Base-by-base conservation (phyloP, 176 grass and related monocot genomes). In the Musa troglodytarum region DNA sequence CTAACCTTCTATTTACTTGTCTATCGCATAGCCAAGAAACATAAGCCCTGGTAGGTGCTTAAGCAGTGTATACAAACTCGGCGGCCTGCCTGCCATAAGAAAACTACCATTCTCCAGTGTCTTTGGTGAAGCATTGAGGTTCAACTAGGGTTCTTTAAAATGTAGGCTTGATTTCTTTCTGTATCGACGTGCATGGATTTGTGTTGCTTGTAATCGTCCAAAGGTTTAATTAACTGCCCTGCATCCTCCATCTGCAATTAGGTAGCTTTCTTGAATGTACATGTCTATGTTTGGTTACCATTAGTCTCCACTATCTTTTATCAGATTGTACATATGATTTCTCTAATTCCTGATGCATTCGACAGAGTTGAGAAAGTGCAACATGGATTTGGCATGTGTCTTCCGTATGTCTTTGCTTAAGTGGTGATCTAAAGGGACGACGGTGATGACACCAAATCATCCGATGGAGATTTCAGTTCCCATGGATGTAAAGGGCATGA, bases 381-480 rank as follows among this genome's bases (percentile, higher is more conserved):
- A 81, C 86, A 76, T 1, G 95, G 95, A 78, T 99, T 99, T 19
- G 95, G 95, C 43, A 99, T 99, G 95, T 78, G 86, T 52, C 80
- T 86, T 50, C 90, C 95, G 26, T 90, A 87, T 81, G 56, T 76
- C 10, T 16, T 54, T 56, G 22, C 72, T 70, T 70, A 61, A 20
- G 2, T 61, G 4, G 6, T 43, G 34, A 43, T 43, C 34, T 43
- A 34, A 34, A 34, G 29, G 29, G 29, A 34, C 29, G 29, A 4
- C 3, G 29, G 4, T 43, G 34, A 6, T 6, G 34, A 43, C 34
- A 43, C 34, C 34, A 43, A 43, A 43, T 43, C 57, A 61, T 61
- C 57, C 8, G 2, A 61, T 4, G 19, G 19, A 61, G 15, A 61
- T 61, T 15, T 61, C 57, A 17, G n/a, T 61, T n/a, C 57, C 4